These are phyloP conservation scores for Fraxinus greggii DNA, from an alignment of 305 asterid species.

Conservation along the genomic window DNA sequence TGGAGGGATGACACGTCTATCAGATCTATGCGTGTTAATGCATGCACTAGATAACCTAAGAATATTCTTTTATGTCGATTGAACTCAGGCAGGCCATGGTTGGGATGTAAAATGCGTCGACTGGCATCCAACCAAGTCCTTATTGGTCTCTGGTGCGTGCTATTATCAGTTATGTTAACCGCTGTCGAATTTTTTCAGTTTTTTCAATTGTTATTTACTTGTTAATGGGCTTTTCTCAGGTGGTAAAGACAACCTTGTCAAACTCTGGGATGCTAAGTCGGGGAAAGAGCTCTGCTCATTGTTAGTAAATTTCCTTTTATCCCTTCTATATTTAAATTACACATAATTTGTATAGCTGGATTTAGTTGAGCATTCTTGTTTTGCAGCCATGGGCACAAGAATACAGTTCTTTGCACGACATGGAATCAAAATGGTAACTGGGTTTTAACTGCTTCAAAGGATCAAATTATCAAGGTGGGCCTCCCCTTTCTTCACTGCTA, in stretches of 20 bases:
- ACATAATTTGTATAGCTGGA: conserved; percentile 24
- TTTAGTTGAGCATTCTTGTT: conserved; percentile 22
- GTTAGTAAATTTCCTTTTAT: conserved; percentile 44
- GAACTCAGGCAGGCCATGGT: conserved; percentile 99
- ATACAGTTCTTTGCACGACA: conserved; percentile 79
- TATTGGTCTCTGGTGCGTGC: conserved; percentile 81
- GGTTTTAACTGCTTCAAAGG: conserved; percentile 95
- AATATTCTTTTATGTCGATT: conserved; percentile 51
- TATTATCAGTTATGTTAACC: conserved; percentile 1
- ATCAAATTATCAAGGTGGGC: conserved; percentile 90
- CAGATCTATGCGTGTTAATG: conserved; percentile 19
- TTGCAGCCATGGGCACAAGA: conserved; percentile 97
- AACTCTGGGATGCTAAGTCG: conserved; percentile 99
- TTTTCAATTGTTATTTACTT: conserved; percentile 15
- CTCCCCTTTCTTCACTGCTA: conserved; percentile 8
- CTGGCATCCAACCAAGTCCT: conserved; percentile 99
- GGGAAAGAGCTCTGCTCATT: conserved; percentile 91
- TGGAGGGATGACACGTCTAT: conserved; percentile 8
- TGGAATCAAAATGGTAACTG: conserved; percentile 99
- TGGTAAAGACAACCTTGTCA: conserved; percentile 97
- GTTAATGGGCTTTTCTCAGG: conserved; percentile 51
- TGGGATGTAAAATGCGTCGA: conserved; percentile 99
- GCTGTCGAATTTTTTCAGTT: background rate
- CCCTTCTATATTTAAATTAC: background rate
- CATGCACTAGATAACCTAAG: conserved; percentile 51